These are phyloP conservation scores for Cladosporium sp. DNA, from an alignment of 2,329 filamentous ascomycete genomes.

Conservation along the genomic window DNA sequence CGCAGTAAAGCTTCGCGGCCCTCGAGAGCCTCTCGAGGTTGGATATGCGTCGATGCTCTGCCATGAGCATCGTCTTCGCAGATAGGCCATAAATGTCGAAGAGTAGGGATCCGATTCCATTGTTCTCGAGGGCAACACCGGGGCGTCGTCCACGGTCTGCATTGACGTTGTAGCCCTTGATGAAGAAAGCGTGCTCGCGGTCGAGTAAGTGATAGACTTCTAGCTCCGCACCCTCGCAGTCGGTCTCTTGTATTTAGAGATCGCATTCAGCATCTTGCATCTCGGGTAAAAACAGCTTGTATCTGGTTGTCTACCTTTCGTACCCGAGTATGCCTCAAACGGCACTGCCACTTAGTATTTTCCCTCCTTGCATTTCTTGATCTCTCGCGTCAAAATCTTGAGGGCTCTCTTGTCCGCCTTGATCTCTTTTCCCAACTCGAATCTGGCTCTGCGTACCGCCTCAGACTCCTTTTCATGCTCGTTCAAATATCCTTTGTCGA, in stretches of 20 bases:
- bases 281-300: too few species aligned
- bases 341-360: too few species aligned
- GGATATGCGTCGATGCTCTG: neutral
- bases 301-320: too few species aligned
- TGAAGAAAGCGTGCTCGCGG: neutral
- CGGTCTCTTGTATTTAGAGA: neutral
- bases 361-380: too few species aligned
- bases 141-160: neutral
- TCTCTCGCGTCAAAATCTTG: too few species aligned
- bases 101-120: neutral
- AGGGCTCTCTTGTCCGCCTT: too few species aligned
- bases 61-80: neutral
- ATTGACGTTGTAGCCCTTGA: neutral
- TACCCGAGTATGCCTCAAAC: too few species aligned
- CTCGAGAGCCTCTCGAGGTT: neutral
- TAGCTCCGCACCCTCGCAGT: neutral
- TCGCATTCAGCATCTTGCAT: too few species aligned
- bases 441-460: too few species aligned
- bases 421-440: too few species aligned
- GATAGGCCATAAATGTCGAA: neutral
- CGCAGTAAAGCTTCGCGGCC: neutral
- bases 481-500: too few species aligned
- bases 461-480: too few species aligned
- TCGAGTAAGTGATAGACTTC: neutral
- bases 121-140: neutral